Evolutionary conservation across 2,329 filamentous ascomycete genomes (phyloP).

Genomic region (Aspergillus bombycis): DNA sequence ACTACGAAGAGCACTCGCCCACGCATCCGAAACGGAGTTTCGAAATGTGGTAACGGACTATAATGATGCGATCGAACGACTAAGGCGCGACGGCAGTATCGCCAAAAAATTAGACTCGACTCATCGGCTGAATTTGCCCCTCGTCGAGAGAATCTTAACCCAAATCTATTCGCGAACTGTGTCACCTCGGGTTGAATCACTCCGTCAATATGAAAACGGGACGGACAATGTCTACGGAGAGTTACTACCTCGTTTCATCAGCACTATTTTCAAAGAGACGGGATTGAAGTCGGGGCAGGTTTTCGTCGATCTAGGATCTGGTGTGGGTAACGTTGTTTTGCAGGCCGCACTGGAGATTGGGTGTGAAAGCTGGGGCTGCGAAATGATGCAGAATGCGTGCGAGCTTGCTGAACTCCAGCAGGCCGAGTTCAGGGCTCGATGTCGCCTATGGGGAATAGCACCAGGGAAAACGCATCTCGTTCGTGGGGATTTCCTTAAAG

Average conservation of each 20-base stretch:
- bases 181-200: constrained; percentile 80
- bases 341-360: constrained; percentile 93
- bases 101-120: constrained; percentile 70
- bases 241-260: constrained; percentile 80
- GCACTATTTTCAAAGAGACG: constrained; percentile 77
- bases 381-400: constrained; percentile 92
- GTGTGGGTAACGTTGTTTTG: constrained; percentile 92
- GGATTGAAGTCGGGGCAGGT: constrained; percentile 79
- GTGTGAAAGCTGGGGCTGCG: constrained; percentile 93
- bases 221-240: constrained; percentile 96
- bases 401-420: constrained; percentile 79
- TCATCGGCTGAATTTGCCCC: constrained; percentile 69
- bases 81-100: constrained; percentile 72
- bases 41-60: constrained; percentile 73
- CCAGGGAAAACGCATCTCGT: constrained; percentile 80
- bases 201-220: constrained; percentile 85
- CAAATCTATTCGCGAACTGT: constrained; percentile 94
- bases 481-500: constrained; percentile 80
- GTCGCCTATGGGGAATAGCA: constrained; percentile 83
- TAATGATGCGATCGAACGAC: constrained; percentile 69
- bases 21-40: constrained; percentile 72
- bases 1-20: constrained; percentile 73
- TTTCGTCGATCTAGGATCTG: constrained; percentile 93
- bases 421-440: constrained; percentile 80
- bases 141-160: constrained; percentile 78